Percentiles rank a stretch among this genome's conserved stretches.
Conservation (phyloP, 805 yeast genomes). For the Metschnikowia cubensis region DNA sequence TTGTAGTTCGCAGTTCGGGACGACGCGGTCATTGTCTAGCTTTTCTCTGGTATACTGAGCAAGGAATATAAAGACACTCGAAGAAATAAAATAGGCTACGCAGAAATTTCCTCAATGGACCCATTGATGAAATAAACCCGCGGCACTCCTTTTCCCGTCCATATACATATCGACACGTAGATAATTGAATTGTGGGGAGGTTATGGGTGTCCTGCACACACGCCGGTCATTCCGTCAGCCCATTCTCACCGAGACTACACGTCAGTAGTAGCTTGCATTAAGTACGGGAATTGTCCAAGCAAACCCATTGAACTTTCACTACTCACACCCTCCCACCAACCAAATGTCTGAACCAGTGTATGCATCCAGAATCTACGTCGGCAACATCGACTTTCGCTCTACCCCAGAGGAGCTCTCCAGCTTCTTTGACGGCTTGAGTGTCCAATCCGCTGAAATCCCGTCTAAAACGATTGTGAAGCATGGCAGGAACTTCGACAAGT, state of each 20-base stretch:
- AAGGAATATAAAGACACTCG: not conserved
- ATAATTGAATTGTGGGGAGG: not conserved
- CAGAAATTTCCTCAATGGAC: not conserved
- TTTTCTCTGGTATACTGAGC: not conserved
- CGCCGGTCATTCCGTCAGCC: not conserved
- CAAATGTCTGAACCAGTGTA: constrained; percentile 2
- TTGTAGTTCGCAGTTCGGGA: not conserved
- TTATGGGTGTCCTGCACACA: not conserved
- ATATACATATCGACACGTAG: not conserved
- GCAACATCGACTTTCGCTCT: constrained; percentile 41
- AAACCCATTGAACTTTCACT: not conserved
- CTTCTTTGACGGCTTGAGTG: constrained; percentile 46
- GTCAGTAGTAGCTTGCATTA: not conserved
- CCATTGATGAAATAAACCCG: too few relatives aligned
- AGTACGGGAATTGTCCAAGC: not conserved
- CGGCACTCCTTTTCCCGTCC: too few relatives aligned
- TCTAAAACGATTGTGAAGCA: constrained; percentile 34
- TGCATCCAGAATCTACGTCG: constrained; percentile 36
- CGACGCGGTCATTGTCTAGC: not conserved
- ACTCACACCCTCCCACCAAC: not conserved
- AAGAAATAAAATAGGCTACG: not conserved
- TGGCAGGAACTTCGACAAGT: constrained; percentile 38
- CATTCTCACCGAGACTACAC: constrained; percentile 1
- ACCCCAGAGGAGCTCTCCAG: constrained; percentile 43
- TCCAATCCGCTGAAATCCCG: constrained; percentile 50